These are phyloP conservation scores for Epichloe elymi DNA, from an alignment of 2,329 filamentous ascomycete genomes.

Conservation along the genomic window DNA sequence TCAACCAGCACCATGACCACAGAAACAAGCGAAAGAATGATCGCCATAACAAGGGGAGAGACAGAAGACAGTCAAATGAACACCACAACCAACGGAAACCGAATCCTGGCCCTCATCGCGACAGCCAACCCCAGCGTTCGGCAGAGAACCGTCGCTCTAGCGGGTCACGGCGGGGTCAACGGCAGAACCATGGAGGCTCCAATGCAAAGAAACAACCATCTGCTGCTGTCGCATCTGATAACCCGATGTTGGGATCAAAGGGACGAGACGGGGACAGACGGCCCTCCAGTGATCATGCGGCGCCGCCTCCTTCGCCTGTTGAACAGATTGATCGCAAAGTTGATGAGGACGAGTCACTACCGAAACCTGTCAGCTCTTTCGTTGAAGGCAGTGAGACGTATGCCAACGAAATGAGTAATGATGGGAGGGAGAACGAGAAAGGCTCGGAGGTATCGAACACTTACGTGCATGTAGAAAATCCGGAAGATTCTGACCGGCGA, in stretches of 20 bases:
- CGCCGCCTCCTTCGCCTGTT: not conserved
- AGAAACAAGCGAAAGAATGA: conserved; percentile 20
- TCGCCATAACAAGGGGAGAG: conserved; percentile 18
- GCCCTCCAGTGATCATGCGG: not conserved
- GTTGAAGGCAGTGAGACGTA: not conserved
- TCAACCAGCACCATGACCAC: conserved; percentile 16
- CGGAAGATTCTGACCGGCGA: not conserved
- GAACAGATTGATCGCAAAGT: not conserved
- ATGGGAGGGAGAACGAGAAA: not conserved
- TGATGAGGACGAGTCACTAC: not conserved
- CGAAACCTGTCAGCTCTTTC: not conserved
- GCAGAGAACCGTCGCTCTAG: conserved; percentile 1
- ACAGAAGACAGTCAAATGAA: conserved; percentile 9
- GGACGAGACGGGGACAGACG: not conserved
- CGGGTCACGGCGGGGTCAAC: conserved; percentile 1
- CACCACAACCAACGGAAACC: not conserved
- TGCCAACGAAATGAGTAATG: not conserved
- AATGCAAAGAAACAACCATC: not conserved
- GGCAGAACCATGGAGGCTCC: conserved; percentile 1
- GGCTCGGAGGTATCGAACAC: not conserved
- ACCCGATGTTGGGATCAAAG: not conserved
- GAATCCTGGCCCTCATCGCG: not conserved
- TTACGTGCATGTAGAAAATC: not conserved
- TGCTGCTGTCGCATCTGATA: not conserved
- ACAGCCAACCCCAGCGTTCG: not conserved